Evolutionary conservation across 2,329 filamentous ascomycete species (phyloP).

Genomic region (Exophiala phaeomuriformis): DNA sequence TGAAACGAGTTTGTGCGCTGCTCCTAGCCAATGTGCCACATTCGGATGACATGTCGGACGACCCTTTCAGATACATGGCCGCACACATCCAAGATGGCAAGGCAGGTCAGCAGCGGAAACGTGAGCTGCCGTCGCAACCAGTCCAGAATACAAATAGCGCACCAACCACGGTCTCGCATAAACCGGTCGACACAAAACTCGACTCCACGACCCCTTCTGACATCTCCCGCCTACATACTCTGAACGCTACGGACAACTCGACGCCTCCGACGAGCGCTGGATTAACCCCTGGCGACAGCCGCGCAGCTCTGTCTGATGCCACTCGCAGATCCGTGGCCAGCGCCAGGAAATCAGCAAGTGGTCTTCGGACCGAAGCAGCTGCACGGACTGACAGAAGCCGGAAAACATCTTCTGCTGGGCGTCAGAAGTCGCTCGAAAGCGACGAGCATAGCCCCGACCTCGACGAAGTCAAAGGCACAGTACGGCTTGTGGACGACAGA

Average conservation of each 20-base stretch:
- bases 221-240: slow-evolving; percentile 20
- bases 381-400: slow-evolving; percentile 8
- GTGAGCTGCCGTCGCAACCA: slow-evolving; percentile 22
- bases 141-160: slow-evolving; percentile 3
- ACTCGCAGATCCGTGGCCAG: slow-evolving; percentile 17
- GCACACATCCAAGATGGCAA: slow-evolving; percentile 30
- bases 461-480: slow-evolving; percentile 10
- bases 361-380: slow-evolving; percentile 18
- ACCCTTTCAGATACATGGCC: slow-evolving; percentile 28
- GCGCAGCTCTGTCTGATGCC: slow-evolving; percentile 25
- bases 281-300: slow-evolving; percentile 24
- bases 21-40: slow-evolving; percentile 26
- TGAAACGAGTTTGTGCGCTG: slow-evolving; percentile 33
- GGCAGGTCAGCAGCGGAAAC: slow-evolving; percentile 23
- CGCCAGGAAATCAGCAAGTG: slow-evolving; percentile 18
- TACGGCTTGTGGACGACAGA: slow-evolving; percentile 16
- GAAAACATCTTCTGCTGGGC: slow-evolving; percentile 8
- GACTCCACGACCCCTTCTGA: slow-evolving; percentile 24
- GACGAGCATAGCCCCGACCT: slow-evolving; percentile 7
- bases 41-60: slow-evolving; percentile 26
- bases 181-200: slow-evolving; percentile 6
- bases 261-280: slow-evolving; percentile 27
- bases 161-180: slow-evolving; percentile 18
- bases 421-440: slow-evolving; percentile 14
- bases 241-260: slow-evolving; percentile 20